Base-by-base conservation (phyloP, 805 yeast species). In the Pichia phayaonensis region DNA sequence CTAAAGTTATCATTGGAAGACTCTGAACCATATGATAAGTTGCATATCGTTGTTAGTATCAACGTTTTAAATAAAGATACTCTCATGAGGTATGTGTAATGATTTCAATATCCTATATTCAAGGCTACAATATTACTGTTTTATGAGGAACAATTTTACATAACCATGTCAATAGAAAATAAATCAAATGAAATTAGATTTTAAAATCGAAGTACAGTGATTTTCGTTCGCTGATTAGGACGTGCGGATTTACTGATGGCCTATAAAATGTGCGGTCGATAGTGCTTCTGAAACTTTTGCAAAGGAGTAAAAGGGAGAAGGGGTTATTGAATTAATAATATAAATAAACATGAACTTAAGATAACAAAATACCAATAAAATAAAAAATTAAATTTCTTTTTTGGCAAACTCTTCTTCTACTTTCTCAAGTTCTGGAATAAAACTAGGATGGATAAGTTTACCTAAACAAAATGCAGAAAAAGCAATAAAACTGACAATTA, bases 401-500 rank as follows among this genome's bases (percentile, higher is more conserved):
- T 40, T 24, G 13, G 26, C 31, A 1, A 24, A 8, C 23, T 18
- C 43, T 23, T 40, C 36, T 43, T 49, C 57, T 10, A 49, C 56
- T 42, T 44, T 44, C 44, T 40, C 50, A 29, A 53, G 34, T 44
- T 44, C 52, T n/a, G 40, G 48, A 24, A 42, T 10, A 27, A 48
- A 54, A 21, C 40, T 47, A 3, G 59, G 60, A 39, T 61, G 63
- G 4, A 57, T 24, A 36, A 44, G 43, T 46, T 60, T 65, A 52
- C 60, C 57, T 5, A 52, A 16, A 10, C 54, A 51, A 46, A 66
- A 66, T 6, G 61, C 56, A 7, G 57, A 45, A 55, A 73, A 67
- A 0, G 73, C 77, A 8, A 69, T 27, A 6, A 69, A 50, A 0
- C 72, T 66, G 12, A 83, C 78, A 8, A 66, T 56, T 0, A 61